Base-by-base conservation (phyloP, 2,329 filamentous ascomycete species). In the Nemania diffusa region DNA sequence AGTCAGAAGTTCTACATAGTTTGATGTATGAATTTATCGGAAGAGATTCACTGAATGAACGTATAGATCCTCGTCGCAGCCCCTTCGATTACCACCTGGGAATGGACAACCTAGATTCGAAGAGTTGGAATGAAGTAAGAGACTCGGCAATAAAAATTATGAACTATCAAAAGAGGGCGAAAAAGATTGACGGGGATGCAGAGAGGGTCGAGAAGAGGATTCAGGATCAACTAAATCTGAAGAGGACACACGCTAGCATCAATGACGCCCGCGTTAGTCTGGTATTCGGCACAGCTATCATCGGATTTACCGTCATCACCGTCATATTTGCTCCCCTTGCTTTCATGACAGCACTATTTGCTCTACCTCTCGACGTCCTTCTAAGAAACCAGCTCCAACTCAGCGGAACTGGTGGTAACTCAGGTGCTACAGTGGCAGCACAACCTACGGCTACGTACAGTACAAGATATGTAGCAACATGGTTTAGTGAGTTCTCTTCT, bases 251-350 rank as follows among this genome's bases (percentile, higher is more conserved):
- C 20, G 52, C 40, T 3, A 57, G 60, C 20, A 50, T 61, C 34
- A 24, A 27, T 17, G 11, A 34, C 13, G 57, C 57, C 3, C 57
- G 34, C n/a, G 22, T 32, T 8, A 5, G 46, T 2, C 7, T 52
- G 1, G 42, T 52, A 2, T 51, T 69, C 9, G 37, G 60, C 15
- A 44, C 56, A 2, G 52, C 64, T 20, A 64, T 69, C 15, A 64
- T 69, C 11, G 64, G 67, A 2, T 69, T 69, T 29, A 69, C 67
- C 5, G 29, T 69, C 22, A 51, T 67, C 13, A 69, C 67, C 11
- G 27, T 69, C 8, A 64, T 69, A 27, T 69, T 67, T 24, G 57
- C 67, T 8, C 64, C 64, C 2, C 56, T 69, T 2, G 56, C 67
- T 4, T 69, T 67, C 15, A 17, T 67, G 20, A 58, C 64, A 4